Evolutionary conservation across 495 filamentous ascomycete genomes (phyloP).

Genomic region (Penicillium ochrochloron): DNA sequence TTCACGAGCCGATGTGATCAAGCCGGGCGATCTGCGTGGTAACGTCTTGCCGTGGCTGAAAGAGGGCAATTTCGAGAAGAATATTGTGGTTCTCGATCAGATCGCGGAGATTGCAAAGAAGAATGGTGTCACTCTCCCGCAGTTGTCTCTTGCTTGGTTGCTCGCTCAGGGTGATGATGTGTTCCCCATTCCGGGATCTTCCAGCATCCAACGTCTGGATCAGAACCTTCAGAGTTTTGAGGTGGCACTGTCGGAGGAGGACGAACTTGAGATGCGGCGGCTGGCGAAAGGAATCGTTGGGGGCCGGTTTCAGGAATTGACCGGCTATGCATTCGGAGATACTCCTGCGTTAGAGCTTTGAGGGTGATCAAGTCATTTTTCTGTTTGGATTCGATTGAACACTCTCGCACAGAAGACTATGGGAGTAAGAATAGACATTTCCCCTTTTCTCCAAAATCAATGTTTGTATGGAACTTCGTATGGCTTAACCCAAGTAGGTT

Average conservation of each 20-base stretch:
- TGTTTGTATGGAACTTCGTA: background rate
- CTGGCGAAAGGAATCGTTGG: background rate
- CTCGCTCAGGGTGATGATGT: background rate
- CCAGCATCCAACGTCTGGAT: background rate
- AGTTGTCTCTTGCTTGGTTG: conserved; percentile 2
- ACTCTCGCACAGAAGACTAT: background rate
- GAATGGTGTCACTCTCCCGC: background rate
- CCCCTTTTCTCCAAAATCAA: background rate
- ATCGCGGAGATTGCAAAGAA: conserved; percentile 1
- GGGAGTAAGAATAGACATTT: background rate
- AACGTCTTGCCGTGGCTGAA: background rate
- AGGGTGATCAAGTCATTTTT: background rate
- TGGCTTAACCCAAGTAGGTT: background rate
- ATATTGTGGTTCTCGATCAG: background rate
- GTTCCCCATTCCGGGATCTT: background rate
- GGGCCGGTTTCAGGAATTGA: background rate
- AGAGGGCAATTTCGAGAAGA: background rate
- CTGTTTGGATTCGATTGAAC: background rate
- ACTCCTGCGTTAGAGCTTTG: background rate
- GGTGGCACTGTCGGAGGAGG: background rate
- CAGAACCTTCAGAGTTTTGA: background rate
- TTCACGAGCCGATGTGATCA: background rate
- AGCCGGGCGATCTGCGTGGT: background rate
- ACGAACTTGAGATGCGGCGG: background rate
- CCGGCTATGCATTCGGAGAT: background rate